Evolutionary conservation across 176 grass and related monocot genomes (phyloP).

Genomic region (maize (Zea mays)): DNA sequence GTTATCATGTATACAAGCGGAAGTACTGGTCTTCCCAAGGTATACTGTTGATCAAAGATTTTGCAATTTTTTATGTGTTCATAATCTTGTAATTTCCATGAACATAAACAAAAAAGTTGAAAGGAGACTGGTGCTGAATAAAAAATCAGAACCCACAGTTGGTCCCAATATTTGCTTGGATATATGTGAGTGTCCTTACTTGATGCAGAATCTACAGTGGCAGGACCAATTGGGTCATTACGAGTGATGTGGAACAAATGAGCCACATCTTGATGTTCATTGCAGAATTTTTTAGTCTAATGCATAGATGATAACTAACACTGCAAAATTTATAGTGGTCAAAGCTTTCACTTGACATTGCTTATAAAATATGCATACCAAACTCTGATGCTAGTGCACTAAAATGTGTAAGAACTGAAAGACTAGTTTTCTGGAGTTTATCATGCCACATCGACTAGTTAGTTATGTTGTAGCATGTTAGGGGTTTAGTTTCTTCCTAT

Average conservation of each 20-base stretch:
- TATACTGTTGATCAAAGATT: slow-evolving; percentile 30
- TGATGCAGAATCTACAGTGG: background rate
- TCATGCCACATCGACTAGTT: background rate
- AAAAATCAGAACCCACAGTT: background rate
- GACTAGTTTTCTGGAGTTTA: background rate
- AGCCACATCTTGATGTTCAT: background rate
- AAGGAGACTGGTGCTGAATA: background rate
- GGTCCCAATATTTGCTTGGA: background rate
- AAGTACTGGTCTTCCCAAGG: slow-evolving; percentile 91
- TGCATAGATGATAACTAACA: background rate
- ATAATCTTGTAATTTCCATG: background rate
- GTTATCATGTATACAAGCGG: slow-evolving; percentile 96
- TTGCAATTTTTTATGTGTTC: slow-evolving; percentile 18
- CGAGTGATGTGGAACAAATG: background rate
- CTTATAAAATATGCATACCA: background rate
- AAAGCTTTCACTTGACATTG: background rate
- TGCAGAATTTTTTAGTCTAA: background rate
- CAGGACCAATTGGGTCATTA: background rate
- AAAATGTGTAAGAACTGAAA: background rate
- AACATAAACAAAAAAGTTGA: background rate
- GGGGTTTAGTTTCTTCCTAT: slow-evolving; percentile 12
- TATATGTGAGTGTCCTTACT: background rate
- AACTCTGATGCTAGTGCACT: background rate
- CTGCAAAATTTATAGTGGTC: background rate
- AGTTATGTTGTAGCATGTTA: background rate